These are phyloP conservation scores for Hygrocybe coccinea DNA, from an alignment of 768 basidiomycete genomes.

Conservation along the genomic window DNA sequence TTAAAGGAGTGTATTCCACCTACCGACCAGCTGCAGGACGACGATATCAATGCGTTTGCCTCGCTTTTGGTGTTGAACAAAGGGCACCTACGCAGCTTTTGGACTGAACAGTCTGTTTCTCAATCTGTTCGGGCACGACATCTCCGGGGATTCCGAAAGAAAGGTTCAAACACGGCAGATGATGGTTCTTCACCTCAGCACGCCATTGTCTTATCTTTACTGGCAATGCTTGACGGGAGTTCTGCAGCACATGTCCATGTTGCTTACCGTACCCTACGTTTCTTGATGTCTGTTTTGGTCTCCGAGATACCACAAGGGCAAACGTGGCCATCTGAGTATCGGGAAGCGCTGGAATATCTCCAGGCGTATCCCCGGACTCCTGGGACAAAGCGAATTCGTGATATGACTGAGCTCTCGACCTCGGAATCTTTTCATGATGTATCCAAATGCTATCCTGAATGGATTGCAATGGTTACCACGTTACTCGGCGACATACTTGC, in stretches of 20 bases:
- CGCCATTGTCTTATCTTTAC: slow-evolving; percentile 48
- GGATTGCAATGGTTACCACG: slow-evolving; percentile 57
- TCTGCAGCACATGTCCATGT: slow-evolving; percentile 45
- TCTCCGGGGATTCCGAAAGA: slow-evolving; percentile 20
- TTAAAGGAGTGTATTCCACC: slow-evolving; percentile 73
- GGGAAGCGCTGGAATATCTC: slow-evolving; percentile 46
- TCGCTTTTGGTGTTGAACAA: slow-evolving; percentile 53
- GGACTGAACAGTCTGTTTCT: slow-evolving; percentile 43
- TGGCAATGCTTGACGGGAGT: slow-evolving; percentile 54
- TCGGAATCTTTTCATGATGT: slow-evolving; percentile 33
- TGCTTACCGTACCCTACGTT: slow-evolving; percentile 64
- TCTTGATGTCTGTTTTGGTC: slow-evolving; percentile 42
- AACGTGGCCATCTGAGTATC: slow-evolving; percentile 38
- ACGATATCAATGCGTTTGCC: slow-evolving; percentile 71
- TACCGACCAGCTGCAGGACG: slow-evolving; percentile 47
- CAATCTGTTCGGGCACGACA: slow-evolving; percentile 42
- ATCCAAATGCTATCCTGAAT: slow-evolving; percentile 50
- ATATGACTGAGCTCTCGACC: slow-evolving; percentile 37
- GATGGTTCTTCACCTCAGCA: slow-evolving; percentile 37
- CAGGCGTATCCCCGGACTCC: slow-evolving; percentile 40
- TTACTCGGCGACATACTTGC: slow-evolving; percentile 59
- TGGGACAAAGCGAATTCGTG: slow-evolving; percentile 26
- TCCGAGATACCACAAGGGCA: slow-evolving; percentile 24
- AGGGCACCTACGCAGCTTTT: slow-evolving; percentile 60
- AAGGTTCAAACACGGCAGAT: slow-evolving; percentile 9